Evolutionary conservation across 257 asterid genomes (phyloP).

Genomic region (Marsdenia floribunda): DNA sequence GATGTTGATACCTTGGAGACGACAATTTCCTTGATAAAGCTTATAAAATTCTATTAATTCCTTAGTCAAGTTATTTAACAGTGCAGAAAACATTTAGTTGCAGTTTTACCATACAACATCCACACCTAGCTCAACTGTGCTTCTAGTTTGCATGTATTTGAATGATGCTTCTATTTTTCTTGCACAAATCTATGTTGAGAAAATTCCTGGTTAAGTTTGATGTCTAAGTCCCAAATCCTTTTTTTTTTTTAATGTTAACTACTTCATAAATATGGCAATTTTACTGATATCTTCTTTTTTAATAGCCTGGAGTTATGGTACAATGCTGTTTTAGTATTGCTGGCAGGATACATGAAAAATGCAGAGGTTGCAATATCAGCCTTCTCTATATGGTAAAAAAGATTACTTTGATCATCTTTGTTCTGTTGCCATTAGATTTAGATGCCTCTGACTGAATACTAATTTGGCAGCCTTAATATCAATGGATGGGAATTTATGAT

Average conservation of each 20-base stretch:
- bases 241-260: background rate
- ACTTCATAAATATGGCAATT: conserved; percentile 1
- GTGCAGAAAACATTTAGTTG: no score
- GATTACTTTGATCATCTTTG: background rate
- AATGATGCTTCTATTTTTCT: no score
- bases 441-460: conserved; percentile 11
- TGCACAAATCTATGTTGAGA: background rate
- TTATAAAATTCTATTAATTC: no score
- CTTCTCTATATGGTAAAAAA: conserved; percentile 74
- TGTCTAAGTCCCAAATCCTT: background rate
- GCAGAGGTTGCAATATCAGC: conserved; percentile 85
- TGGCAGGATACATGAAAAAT: conserved; percentile 83
- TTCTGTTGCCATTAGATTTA: conserved; percentile 2
- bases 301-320: conserved; percentile 86
- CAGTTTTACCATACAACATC: no score
- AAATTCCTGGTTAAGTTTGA: background rate
- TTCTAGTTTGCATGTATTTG: background rate
- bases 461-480: conserved; percentile 58
- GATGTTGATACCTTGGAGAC: no score
- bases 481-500: conserved; percentile 85
- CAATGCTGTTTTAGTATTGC: conserved; percentile 68
- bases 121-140: no score
- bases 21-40: no score
- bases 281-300: background rate
- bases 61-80: no score